A percentile compares a stretch with the other conserved stretches of the same genome.
Conservation (phyloP, 768 basidiomycete species). For the Tylopilus plumbeoviolaceoides region DNA sequence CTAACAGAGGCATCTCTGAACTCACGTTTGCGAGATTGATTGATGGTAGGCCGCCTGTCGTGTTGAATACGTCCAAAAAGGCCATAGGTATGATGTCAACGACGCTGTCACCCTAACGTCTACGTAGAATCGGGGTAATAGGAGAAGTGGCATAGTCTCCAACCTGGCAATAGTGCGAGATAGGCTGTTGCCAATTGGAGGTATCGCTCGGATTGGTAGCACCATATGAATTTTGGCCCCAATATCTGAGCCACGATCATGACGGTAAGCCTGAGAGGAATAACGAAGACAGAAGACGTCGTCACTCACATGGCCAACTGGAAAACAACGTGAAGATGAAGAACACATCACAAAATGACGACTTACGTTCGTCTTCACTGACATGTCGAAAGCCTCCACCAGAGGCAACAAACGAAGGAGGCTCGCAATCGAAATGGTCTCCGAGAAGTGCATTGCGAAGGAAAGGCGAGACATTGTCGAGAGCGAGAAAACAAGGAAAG, state of each 20-base stretch:
- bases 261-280: background rate
- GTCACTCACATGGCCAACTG: constrained; percentile 19
- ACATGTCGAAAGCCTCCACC: constrained; percentile 15
- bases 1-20: background rate
- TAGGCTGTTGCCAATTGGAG: constrained; percentile 30
- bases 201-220: constrained; percentile 29
- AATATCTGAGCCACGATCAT: constrained; percentile 18
- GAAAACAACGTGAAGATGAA: background rate
- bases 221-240: constrained; percentile 39
- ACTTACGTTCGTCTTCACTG: constrained; percentile 22
- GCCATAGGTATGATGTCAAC: constrained; percentile 60
- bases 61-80: constrained; percentile 58
- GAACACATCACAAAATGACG: background rate
- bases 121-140: background rate
- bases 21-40: constrained; percentile 59
- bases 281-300: background rate
- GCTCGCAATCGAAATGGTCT: background rate
- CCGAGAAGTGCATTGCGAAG: background rate
- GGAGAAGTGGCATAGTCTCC: background rate
- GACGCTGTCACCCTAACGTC: constrained; percentile 47
- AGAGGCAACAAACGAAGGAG: background rate
- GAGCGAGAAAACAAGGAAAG: background rate
- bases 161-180: constrained; percentile 33
- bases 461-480: background rate
- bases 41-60: constrained; percentile 53